Evolutionary conservation across 2,329 filamentous ascomycete species (phyloP), one percentile per base, ranked within the genome.

Genomic region (Neoascochyta sp.): DNA sequence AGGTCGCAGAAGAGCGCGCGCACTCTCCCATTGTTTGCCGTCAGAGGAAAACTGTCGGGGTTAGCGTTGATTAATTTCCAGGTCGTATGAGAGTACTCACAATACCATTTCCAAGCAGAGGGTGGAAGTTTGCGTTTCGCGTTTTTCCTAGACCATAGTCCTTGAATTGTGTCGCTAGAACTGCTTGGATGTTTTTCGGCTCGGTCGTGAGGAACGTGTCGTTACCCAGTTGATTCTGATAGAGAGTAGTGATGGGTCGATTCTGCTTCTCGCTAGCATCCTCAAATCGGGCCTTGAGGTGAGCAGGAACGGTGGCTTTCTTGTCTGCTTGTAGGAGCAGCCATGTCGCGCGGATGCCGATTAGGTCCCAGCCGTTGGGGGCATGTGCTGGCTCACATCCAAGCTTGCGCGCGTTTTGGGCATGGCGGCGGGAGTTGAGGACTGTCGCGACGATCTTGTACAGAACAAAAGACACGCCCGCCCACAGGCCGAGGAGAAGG

Each of bases 291-390:
- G 43, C 32, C 6, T 46, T 34, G 3, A 54, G 22, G 24, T 45
- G 60, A 4, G 49, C 70, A 4, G 66, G 52, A 1, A 52, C 16
- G 9, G 51, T 30, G 22, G 53, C 53, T 13, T 47, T 35, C 10
- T 60, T 66, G 20, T 67, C 36, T 1, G 67, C 62, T 7, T 55
- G 55, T 5, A 68, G 24, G 16, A 67, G 62, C 12, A 53, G 39
- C 17, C 49, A 29, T 35, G 75, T 61, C 27, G 67, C 52, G 41
- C 73, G 68, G n/a, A 71, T 44, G 4, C 76, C 76, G 2, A 78
- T 52, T 25, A 77, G 45, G 3, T 65, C 64, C 43, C 73, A 64
- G 0, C 67, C 65, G 38, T 65, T 70, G 13, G 39, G 30, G 6
- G 50, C 39, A 10, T 60, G 44, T 3, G 65, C 55, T 3, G 62